These are phyloP conservation scores for Pseudovirgaria hyperparasitica DNA, from an alignment of 2,329 filamentous ascomycete species.

Conservation along the genomic window DNA sequence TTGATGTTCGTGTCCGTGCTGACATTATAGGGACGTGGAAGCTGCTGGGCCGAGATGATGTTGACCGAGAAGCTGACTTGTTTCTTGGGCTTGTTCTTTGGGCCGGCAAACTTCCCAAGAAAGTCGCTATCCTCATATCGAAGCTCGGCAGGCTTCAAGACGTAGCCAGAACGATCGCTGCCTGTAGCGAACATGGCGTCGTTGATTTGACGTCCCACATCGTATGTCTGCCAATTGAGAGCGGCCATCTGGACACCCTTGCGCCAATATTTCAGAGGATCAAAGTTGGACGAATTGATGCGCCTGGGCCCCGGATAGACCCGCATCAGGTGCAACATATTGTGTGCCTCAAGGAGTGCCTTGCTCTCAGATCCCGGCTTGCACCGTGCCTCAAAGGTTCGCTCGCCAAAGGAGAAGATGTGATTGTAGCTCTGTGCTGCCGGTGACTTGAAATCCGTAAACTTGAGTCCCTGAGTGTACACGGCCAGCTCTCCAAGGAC, in stretches of 20 bases:
- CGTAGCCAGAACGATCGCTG: constrained; percentile 77
- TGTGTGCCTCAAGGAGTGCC: constrained; percentile 72
- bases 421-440: constrained; percentile 86
- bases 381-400: constrained; percentile 70
- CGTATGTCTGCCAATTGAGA: constrained; percentile 96
- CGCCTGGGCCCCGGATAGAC: constrained; percentile 81
- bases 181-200: constrained; percentile 94
- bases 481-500: constrained; percentile 77
- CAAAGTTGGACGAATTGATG: constrained; percentile 83
- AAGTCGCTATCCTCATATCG: constrained; percentile 32
- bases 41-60: constrained; percentile 85
- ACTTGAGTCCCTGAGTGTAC: constrained; percentile 66
- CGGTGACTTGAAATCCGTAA: constrained; percentile 61
- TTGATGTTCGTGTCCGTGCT: constrained; percentile 67
- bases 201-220: constrained; percentile 90
- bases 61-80: constrained; percentile 76
- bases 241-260: constrained; percentile 96
- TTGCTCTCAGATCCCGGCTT: constrained; percentile 65
- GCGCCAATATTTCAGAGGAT: constrained; percentile 87
- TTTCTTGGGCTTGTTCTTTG: constrained; percentile 61
- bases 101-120: constrained; percentile 37
- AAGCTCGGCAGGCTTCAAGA: constrained; percentile 80
- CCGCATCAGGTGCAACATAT: constrained; percentile 81
- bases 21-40: constrained; percentile 69
- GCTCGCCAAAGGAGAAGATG: constrained; percentile 89